phyloP scores from a whole-genome alignment of 129 eudicot species.

The Centrapalus pauciflorus region DNA sequence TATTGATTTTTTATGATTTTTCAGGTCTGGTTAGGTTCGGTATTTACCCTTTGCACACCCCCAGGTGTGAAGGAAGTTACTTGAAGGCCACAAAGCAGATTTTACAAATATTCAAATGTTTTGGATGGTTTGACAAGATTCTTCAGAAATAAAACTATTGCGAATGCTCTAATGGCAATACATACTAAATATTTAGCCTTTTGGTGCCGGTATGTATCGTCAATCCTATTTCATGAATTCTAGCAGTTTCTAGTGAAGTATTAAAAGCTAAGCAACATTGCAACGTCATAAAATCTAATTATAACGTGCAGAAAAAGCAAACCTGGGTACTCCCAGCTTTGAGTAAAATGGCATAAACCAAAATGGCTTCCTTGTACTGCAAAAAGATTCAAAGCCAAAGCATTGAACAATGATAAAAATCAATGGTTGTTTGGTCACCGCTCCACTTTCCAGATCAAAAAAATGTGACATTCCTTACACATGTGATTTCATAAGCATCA shows the following conservation, averaged over 20 bases:
- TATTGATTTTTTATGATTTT: too few species aligned
- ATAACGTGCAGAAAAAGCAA: not conserved
- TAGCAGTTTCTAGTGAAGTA: too few species aligned
- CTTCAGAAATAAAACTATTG: not conserved
- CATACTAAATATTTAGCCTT: not conserved
- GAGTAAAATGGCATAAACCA: conserved; percentile 77
- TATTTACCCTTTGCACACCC: too few species aligned
- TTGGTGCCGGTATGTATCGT: not conserved
- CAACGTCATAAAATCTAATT: not conserved
- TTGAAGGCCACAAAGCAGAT: not conserved
- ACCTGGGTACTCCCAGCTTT: conserved; percentile 61
- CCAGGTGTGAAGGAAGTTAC: too few species aligned
- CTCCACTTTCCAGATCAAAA: not conserved
- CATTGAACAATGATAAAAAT: not conserved
- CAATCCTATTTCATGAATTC: too few species aligned
- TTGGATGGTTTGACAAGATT: not conserved
- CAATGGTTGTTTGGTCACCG: not conserved
- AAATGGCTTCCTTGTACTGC: conserved; percentile 94
- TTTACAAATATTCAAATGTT: not conserved
- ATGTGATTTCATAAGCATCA: too few species aligned
- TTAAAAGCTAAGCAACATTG: not conserved
- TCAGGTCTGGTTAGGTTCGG: too few species aligned
- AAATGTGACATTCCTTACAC: too few species aligned
- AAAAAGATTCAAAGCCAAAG: conserved; percentile 20
- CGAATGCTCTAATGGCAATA: not conserved